These are phyloP conservation scores for Verticillium longisporum DNA, from an alignment of 2,329 filamentous ascomycete genomes.

Conservation along the genomic window DNA sequence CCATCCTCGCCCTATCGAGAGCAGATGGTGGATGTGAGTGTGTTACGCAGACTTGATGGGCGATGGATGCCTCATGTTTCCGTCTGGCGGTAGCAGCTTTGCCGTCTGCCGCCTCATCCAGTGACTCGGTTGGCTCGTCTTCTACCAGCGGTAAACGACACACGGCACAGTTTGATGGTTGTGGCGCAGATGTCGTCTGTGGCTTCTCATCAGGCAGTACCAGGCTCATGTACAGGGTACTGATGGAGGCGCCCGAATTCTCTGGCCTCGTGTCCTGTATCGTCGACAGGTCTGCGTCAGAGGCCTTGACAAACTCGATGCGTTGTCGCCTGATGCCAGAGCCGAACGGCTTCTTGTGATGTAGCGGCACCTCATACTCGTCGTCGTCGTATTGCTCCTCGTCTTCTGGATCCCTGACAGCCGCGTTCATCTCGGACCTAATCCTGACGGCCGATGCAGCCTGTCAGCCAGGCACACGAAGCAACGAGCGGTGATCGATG, in stretches of 20 bases:
- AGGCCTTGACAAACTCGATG: slow-evolving; percentile 52
- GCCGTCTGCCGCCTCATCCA: slow-evolving; percentile 1
- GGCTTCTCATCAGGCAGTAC: slow-evolving; percentile 43
- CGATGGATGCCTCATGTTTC: slow-evolving; percentile 54
- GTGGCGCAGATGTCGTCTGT: not conserved
- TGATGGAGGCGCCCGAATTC: slow-evolving; percentile 24
- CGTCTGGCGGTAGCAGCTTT: slow-evolving; percentile 11
- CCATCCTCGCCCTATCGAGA: slow-evolving; percentile 64
- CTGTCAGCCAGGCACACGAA: too few relatives aligned
- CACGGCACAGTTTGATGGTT: slow-evolving; percentile 19
- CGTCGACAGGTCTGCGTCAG: slow-evolving; percentile 25
- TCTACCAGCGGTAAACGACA: slow-evolving; percentile 27
- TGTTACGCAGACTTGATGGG: slow-evolving; percentile 62
- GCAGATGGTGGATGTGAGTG: slow-evolving; percentile 69
- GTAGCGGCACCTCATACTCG: slow-evolving; percentile 43
- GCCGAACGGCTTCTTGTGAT: slow-evolving; percentile 47
- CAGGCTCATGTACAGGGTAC: slow-evolving; percentile 60
- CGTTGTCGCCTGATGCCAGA: slow-evolving; percentile 46
- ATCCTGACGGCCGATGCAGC: too few relatives aligned
- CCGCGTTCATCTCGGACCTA: too few relatives aligned
- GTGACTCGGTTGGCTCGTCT: slow-evolving; percentile 2
- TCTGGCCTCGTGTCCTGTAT: slow-evolving; percentile 18
- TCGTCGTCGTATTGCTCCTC: slow-evolving; percentile 23
- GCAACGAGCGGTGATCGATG: too few relatives aligned
- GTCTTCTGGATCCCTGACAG: not conserved